Evolutionary conservation across 164 flowering plant species (phyloP), one percentile per base, ranked within the genome.

Genomic region (Taxillus chinensis): DNA sequence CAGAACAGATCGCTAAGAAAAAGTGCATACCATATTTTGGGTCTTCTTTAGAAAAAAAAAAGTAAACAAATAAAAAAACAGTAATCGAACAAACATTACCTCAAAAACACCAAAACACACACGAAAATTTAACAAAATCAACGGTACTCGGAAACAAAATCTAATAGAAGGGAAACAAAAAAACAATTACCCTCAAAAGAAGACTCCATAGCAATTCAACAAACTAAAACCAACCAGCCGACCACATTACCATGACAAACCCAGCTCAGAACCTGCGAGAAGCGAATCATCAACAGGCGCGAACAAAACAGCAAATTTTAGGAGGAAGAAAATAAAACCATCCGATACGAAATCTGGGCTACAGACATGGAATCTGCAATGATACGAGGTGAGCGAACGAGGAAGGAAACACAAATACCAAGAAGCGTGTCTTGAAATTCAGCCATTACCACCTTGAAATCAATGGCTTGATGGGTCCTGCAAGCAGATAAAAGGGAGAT

Each of bases 191-290:
- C 84, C 48, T 74, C 74, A 55, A 64, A 71, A 63, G 80, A 67
- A 60, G 81, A 73, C 67, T 73, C 83, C 80, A 76, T 76, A 16
- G 67, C 17, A 64, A 51, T 15, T 46, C 3, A 61, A 66, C 38
- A 61, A 41, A 46, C 41, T 48, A 3, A 7, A 39, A 62, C 50
- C 16, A 62, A 43, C 64, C 60, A 55, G 56, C 45, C 59, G 57
- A 51, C 73, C 68, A 65, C 84, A 79, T 80, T 79, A 77, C 79
- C 62, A 70, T 50, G 66, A 66, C 63, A 65, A 66, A 16, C 71
- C 66, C 57, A 67, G 66, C 67, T 57, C 68, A 63, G 61, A 69
- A 27, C 71, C 83, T 80, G 77, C 73, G 66, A 66, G 52, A 9
- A 63, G 42, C 45, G 59, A 60, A 71, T 60, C 27, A 55, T 57